These are phyloP conservation scores for Citrus medica DNA, from an alignment of 345 rosid genomes.

Conservation along the genomic window DNA sequence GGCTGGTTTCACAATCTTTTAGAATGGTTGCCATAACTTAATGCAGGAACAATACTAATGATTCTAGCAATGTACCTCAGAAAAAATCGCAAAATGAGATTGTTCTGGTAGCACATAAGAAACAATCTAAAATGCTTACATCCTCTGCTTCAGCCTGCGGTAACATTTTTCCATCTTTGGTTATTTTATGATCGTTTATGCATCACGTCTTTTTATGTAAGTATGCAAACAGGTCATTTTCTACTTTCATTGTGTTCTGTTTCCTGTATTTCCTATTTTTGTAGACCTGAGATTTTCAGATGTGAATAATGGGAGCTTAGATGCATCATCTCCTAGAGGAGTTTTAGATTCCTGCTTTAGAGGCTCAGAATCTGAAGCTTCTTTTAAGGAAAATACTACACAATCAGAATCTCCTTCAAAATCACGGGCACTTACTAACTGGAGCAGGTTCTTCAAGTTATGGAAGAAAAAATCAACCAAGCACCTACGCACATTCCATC, in stretches of 20 bases:
- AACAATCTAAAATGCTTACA: slow-evolving; percentile 22
- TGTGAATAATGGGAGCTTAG: slow-evolving; percentile 42
- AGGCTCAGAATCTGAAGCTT: slow-evolving; percentile 19
- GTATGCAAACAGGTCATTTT: slow-evolving; percentile 7
- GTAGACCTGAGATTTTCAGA: slow-evolving; percentile 50
- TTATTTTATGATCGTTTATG: background rate
- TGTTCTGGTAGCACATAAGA: slow-evolving; percentile 26
- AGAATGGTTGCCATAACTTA: slow-evolving; percentile 1
- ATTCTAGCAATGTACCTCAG: slow-evolving; percentile 23
- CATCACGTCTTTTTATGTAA: background rate
- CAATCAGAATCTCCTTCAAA: slow-evolving; percentile 22
- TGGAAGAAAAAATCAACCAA: slow-evolving; percentile 63
- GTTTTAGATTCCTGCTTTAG: slow-evolving; percentile 57
- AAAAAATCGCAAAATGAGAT: slow-evolving; percentile 20
- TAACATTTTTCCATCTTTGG: slow-evolving; percentile 13
- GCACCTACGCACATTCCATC: slow-evolving; percentile 48
- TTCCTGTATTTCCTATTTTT: background rate
- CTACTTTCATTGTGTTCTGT: background rate
- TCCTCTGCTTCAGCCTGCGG: slow-evolving; percentile 64
- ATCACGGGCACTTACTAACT: slow-evolving; percentile 39
- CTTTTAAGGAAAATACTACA: slow-evolving; percentile 5
- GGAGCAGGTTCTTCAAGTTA: slow-evolving; percentile 63
- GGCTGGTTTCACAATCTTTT: background rate
- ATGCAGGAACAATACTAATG: slow-evolving; percentile 39
- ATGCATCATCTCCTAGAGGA: slow-evolving; percentile 60